Base-by-base conservation (phyloP, 108 stramenopile species). In the Cylindrotheca closterium region DNA sequence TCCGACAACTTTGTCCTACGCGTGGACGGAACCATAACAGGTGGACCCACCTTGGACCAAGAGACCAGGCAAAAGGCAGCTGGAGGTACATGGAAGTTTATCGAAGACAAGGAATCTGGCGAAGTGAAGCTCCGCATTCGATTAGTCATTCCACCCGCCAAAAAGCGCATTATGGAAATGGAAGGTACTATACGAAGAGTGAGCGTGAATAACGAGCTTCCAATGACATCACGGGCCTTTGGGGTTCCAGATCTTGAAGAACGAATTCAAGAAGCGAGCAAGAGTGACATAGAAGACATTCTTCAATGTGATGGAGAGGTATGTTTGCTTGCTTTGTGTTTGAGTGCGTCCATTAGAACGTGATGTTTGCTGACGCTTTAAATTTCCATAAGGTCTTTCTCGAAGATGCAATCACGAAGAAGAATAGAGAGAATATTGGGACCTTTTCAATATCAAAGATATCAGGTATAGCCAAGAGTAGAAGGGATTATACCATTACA, bases 81-180 rank as follows among this genome's bases (percentile, higher is more conserved):
- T 2, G 92, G 92, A 22, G 92, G 92, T 5, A 82, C 75, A 19
- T 93, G 92, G 92, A 82, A 80, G 51, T 73, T 86, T 54, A 67
- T 93, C 26, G 49, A 67, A 46, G 79, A 83, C 18, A 54, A 63
- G 22, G 73, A 74, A 22, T 58, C 67, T 42, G 71, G 47, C 19
- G 60, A 58, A 25, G 79, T 68, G 4, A 60, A 79, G 19, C 64
- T 93, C 22, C 75, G 86, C 15, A 74, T 93, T 58, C 82, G 88
- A 12, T 58, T 93, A 25, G 69, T 89, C 56, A 76, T 93, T n/a
- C 88, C 92, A 22, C 92, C 92, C 1, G 65, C 87, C 54, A 88
- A 85, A 60, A 71, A 86, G 17, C 84, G 77, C n/a, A 75, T 79
- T 31, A 30, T 93, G 46, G 83, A 85, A 21, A 86, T 89, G 81